phyloP scores from a whole-genome alignment of 2,329 filamentous ascomycete genomes.

The Colletotrichum karsti region DNA sequence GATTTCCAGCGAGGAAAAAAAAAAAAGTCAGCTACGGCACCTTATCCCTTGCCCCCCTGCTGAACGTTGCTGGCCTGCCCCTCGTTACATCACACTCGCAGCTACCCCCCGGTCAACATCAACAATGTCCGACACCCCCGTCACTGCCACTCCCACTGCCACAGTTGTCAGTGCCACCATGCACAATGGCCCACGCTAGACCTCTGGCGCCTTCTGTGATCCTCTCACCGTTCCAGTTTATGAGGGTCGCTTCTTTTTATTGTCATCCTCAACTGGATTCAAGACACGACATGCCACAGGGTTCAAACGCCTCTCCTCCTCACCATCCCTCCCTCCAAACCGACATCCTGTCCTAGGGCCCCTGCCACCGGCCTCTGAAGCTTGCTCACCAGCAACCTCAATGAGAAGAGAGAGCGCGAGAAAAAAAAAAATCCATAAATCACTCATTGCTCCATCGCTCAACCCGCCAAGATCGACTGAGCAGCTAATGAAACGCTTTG shows the following conservation, averaged over 20 bases:
- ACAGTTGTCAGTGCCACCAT: constrained; percentile 21
- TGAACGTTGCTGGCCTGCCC: constrained; percentile 18
- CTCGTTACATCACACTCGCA: constrained; percentile 27
- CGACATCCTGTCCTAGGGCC: neutral
- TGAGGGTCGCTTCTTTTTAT: constrained; percentile 16
- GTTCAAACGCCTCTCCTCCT: constrained; percentile 19
- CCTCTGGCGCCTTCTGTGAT: constrained; percentile 14
- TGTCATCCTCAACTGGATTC: constrained; percentile 15
- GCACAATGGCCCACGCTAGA: constrained; percentile 19
- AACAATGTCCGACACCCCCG: constrained; percentile 22
- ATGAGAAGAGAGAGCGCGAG: neutral
- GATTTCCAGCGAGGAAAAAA: constrained; percentile 21
- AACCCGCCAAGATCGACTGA: constrained; percentile 26
- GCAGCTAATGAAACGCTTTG: constrained; percentile 24
- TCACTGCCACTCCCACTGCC: constrained; percentile 12
- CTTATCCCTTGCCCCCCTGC: constrained; percentile 22
- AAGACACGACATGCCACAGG: constrained; percentile 25
- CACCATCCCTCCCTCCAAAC: constrained; percentile 8
- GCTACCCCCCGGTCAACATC: constrained; percentile 23
- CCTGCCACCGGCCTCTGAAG: neutral
- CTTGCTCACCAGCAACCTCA: neutral
- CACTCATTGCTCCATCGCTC: constrained; percentile 24
- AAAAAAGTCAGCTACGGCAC: constrained; percentile 26
- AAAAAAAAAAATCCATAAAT: constrained; percentile 18
- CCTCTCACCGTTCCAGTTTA: constrained; percentile 24